These are phyloP conservation scores for Pneumocystis murina DNA, from an alignment of 1,139 yeast genomes.

Conservation along the genomic window DNA sequence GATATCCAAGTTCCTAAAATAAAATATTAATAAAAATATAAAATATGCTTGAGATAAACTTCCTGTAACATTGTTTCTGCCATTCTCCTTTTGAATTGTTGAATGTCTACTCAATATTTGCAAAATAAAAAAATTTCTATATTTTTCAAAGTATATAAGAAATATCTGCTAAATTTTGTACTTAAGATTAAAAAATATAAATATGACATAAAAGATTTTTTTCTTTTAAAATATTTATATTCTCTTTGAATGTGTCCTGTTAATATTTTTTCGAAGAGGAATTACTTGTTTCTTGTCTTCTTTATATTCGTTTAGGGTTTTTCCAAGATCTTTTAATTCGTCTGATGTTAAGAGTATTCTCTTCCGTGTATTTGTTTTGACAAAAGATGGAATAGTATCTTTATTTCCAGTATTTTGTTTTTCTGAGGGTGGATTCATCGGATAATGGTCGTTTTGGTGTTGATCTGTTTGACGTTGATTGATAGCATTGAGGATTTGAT, in stretches of 20 bases:
- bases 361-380: background rate
- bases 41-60: background rate
- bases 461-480: background rate
- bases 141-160: background rate
- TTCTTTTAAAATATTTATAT: background rate
- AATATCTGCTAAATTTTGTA: background rate
- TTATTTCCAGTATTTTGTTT: background rate
- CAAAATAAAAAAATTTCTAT: background rate
- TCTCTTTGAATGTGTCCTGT: background rate
- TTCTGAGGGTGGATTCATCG: background rate
- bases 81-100: background rate
- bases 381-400: background rate
- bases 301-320: background rate
- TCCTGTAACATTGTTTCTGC: background rate
- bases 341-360: background rate
- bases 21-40: background rate
- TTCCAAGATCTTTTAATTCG: background rate
- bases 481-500: background rate
- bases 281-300: background rate
- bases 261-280: background rate
- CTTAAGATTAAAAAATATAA: background rate
- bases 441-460: background rate
- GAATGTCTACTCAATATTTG: background rate
- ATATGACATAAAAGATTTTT: background rate
- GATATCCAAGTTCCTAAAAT: background rate